Base-by-base conservation (phyloP, 306 rosid genomes). In the Casuarina equisetifolia region DNA sequence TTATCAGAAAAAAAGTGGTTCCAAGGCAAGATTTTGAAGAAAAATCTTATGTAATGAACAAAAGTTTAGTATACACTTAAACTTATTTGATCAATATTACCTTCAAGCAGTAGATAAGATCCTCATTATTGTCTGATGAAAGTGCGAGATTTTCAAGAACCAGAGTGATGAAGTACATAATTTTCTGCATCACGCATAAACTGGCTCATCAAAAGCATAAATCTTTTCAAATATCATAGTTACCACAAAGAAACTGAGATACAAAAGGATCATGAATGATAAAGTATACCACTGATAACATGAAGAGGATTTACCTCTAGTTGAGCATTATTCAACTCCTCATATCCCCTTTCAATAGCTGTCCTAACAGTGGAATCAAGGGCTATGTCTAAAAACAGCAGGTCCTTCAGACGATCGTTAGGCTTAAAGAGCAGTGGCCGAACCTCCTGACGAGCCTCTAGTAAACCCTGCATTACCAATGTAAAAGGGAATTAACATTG, bases 301-400 rank as follows among this genome's bases (percentile, higher is more conserved):
- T 6, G 51, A 69, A 44, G 54, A 64, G 78, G 74, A 71, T 40
- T 71, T 79, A 92, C 99, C 94, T 86, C 96, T 36, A 97, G 96
- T 74, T 90, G 91, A 62, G 97, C 92, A 81, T 87, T 84, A 79
- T 86, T 91, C 69, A 95, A 81, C 76, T 84, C 91, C 88, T 91
- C 99, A 2, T 92, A 91, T 68, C 94, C 92, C 83, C 97, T 95
- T 84, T 95, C 99, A 44, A 91, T 80, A 42, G 97, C 97, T 32
- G 97, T 95, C 89, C 99, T 88, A 78, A 95, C 93, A 0, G 97
- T 78, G 78, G 99, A 95, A 87, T 95, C 99, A 76, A 95, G 99
- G 76, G 99, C 97, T 79, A 91, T 80, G 88, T 95, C 97, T 89
- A 95, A 89, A 90, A 95, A 95, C 81, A 95, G 42, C 79, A 95